A percentile compares a stretch with the other conserved stretches of the same genome.
Conservation (phyloP, 2,329 filamentous ascomycete species). For the Tolypocladium pustulatum region DNA sequence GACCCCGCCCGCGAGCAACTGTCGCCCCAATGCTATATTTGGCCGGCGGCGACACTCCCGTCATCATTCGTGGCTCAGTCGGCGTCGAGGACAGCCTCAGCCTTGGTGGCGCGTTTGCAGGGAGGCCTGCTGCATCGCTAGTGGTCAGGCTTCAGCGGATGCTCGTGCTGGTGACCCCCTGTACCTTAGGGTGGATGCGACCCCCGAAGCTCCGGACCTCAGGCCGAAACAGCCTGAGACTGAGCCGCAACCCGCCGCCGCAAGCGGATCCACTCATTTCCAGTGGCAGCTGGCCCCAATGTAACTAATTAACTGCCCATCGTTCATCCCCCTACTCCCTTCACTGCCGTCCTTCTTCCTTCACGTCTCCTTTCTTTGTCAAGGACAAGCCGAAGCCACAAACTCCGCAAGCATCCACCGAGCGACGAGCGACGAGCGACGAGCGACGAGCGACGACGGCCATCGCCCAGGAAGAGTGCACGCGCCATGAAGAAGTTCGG, state of each 20-base stretch:
- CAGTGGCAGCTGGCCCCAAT: too few species aligned
- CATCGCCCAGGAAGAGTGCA: not conserved
- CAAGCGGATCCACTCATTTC: not conserved
- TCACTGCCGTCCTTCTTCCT: not conserved
- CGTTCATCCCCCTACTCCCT: not conserved
- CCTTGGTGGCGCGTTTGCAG: not conserved
- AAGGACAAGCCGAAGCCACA: not conserved
- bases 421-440: not conserved
- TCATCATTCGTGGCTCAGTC: not conserved
- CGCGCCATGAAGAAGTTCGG: slow-evolving; percentile 48
- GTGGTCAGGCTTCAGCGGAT: not conserved
- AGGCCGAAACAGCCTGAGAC: not conserved
- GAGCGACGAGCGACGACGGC: not conserved
- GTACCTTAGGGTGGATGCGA: not conserved
- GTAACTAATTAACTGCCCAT: not conserved
- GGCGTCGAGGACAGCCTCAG: too few species aligned
- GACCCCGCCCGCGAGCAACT: not conserved
- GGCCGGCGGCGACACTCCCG: not conserved
- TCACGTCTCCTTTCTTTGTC: not conserved
- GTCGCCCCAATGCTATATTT: not conserved
- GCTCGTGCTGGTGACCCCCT: not conserved
- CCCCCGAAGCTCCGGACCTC: not conserved
- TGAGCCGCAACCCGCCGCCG: not conserved
- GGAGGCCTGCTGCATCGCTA: not conserved
- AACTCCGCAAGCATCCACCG: not conserved